Conservation (phyloP, 2,329 filamentous ascomycete genomes). For the Tolypocladium cylindrosporum region DNA sequence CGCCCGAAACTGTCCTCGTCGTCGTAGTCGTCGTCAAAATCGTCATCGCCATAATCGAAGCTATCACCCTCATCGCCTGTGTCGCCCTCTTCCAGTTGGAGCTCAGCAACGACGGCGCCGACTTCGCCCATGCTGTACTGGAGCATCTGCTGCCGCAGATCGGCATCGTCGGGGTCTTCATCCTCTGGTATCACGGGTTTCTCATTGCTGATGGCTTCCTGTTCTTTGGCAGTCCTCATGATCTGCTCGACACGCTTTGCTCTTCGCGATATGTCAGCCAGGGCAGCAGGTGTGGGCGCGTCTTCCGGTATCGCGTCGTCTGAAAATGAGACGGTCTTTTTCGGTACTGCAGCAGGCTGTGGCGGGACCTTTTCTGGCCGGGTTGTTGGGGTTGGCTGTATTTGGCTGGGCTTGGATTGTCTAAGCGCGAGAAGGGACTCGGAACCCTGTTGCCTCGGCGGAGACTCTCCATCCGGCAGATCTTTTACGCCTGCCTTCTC, state of each 20-base stretch:
- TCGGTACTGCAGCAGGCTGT: conserved; percentile 11
- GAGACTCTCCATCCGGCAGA: conserved; percentile 11
- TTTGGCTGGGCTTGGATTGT: background rate
- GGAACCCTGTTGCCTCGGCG: background rate
- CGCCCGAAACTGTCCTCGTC: conserved; percentile 69
- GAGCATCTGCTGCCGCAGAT: conserved; percentile 77
- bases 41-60: conserved; percentile 43
- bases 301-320: conserved; percentile 45
- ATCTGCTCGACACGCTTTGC: conserved; percentile 43
- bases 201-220: conserved; percentile 35
- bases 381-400: background rate
- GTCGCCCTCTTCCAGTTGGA: conserved; percentile 66
- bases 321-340: conserved; percentile 54
- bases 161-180: conserved; percentile 73
- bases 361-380: background rate
- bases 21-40: conserved; percentile 37
- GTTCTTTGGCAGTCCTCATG: conserved; percentile 45
- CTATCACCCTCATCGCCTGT: conserved; percentile 46
- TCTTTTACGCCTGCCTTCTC: conserved; percentile 64
- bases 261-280: conserved; percentile 25
- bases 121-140: conserved; percentile 83
- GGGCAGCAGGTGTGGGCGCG: conserved; percentile 7
- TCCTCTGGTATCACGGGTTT: conserved; percentile 54
- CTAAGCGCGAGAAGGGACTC: background rate
- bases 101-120: conserved; percentile 82